Base-by-base conservation (phyloP, 208 protist species). In the Trypanosoma scelopori region DNA sequence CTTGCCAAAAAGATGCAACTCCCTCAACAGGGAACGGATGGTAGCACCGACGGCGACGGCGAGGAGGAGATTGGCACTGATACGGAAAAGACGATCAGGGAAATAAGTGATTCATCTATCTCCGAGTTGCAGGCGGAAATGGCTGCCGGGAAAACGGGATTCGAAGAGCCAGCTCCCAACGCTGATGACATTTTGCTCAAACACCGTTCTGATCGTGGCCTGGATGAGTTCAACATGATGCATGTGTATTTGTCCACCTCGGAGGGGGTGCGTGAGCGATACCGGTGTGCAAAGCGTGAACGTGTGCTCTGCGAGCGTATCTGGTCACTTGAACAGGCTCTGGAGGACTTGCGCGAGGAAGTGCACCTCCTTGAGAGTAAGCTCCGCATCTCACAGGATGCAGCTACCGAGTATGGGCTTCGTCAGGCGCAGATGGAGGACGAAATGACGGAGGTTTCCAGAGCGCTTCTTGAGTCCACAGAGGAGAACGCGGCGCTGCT, bases 301-400 rank as follows among this genome's bases (percentile, higher is more conserved):
- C 74, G 74, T 23, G 74, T 79, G 43, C 75, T 83, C 46, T 76
- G 76, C 46, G 74, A 78, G 55, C 76, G 72, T 62, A 85, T 85
- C 37, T 52, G 66, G 23, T 74, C 76, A 63, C 78, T 90, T 50
- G 81, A 90, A 74, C 60, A 63, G 11, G 20, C 76, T 46, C 52
- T 90, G 16, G 73, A 69, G 2, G 81, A 90, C 5, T 74, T 90
- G 55, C 80, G 76, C 9, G 74, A 59, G 52, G 78, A 76, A 41
- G 39, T 87, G 25, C 56, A 67, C 7, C 45, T 84, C 35, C 59
- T 83, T 25, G 81, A 91, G 69, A 85, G 81, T 43, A 78, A 75
- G n/a, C 70, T 91, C 41, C 84, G 81, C 47, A 72, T 91, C 58
- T 61, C 81, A 2, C 69, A 82, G 74, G 81, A 91, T 56, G 74